Evolutionary conservation across 805 yeast genomes (phyloP).

Genomic region (Nakazawaea ambrosiae): DNA sequence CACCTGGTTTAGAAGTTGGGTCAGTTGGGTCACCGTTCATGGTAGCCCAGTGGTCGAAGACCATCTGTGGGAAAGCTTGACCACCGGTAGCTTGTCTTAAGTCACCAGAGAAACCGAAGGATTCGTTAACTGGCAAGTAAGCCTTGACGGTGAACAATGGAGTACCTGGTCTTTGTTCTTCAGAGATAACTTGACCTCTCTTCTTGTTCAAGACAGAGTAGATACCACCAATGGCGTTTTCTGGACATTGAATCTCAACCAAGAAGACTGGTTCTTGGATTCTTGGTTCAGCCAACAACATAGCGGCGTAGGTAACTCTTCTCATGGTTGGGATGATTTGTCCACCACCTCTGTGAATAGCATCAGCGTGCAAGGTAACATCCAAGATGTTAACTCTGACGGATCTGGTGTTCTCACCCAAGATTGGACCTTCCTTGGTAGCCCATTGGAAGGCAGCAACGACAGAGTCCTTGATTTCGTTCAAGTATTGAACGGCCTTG

Average conservation of each 20-base stretch:
- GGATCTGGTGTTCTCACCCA: slow-evolving; percentile 95
- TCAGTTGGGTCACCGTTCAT: slow-evolving; percentile 91
- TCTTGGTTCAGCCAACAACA: slow-evolving; percentile 97
- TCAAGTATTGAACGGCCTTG: slow-evolving; percentile 98
- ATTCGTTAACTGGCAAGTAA: slow-evolving; percentile 99
- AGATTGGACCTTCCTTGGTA: slow-evolving; percentile 98
- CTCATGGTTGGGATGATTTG: slow-evolving; percentile 99
- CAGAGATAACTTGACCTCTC: slow-evolving; percentile 99
- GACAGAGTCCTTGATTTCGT: slow-evolving; percentile 98
- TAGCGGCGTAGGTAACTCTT: slow-evolving; percentile 98
- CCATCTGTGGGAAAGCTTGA: slow-evolving; percentile 99
- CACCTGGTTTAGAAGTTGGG: slow-evolving; percentile 64
- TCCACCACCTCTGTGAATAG: slow-evolving; percentile 99
- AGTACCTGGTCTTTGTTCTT: slow-evolving; percentile 99
- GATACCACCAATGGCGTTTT: slow-evolving; percentile 99
- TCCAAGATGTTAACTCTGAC: slow-evolving; percentile 96
- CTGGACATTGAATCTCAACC: slow-evolving; percentile 99
- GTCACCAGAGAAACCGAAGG: slow-evolving; percentile 99
- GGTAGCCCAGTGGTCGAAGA: slow-evolving; percentile 97
- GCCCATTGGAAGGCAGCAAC: slow-evolving; percentile 99
- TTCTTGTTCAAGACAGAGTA: slow-evolving; percentile 98
- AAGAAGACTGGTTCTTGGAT: slow-evolving; percentile 99
- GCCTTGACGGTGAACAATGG: slow-evolving; percentile 99
- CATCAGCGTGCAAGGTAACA: slow-evolving; percentile 99
- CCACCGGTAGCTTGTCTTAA: slow-evolving; percentile 99